A percentile compares a stretch with the other conserved stretches of the same genome.
These are phyloP conservation scores for Trichosporon coremiiforme DNA, from an alignment of 1,284 basidiomycete species.

Conservation along the genomic window DNA sequence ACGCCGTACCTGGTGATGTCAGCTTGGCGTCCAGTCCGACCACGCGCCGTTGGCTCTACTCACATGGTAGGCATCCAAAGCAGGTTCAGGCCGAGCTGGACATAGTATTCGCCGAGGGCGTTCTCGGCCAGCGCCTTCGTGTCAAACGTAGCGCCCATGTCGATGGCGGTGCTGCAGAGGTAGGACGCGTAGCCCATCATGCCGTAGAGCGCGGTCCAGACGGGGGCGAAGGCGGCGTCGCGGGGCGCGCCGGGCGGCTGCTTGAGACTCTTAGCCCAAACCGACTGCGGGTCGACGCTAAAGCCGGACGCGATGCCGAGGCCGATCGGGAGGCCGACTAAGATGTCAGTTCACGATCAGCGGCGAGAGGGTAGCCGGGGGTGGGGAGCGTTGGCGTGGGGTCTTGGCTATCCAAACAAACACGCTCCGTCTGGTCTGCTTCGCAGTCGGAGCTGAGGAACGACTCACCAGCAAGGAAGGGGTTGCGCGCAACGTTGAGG, in stretches of 20 bases:
- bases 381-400: too few relatives aligned
- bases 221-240: constrained; percentile 26
- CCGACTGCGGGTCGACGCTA: constrained; percentile 38
- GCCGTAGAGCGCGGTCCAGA: constrained; percentile 55
- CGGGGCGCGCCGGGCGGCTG: constrained; percentile 26
- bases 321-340: constrained; percentile 64
- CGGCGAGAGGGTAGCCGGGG: too few relatives aligned
- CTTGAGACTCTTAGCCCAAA: constrained; percentile 23
- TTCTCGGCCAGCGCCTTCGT: not conserved
- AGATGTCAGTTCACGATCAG: constrained; percentile 3
- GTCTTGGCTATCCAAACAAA: too few relatives aligned
- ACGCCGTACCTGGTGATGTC: not conserved
- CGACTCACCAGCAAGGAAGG: constrained; percentile 60
- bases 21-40: too few relatives aligned
- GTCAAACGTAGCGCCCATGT: constrained; percentile 40
- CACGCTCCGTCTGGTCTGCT: too few relatives aligned
- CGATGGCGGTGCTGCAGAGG: constrained; percentile 64
- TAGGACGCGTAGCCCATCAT: constrained; percentile 74
- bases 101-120: constrained; percentile 24
- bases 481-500: constrained; percentile 65
- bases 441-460: too few relatives aligned
- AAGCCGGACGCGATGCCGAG: constrained; percentile 64
- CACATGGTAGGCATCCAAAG: constrained; percentile 24
- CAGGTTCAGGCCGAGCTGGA: constrained; percentile 25
- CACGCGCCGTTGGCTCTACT: constrained; percentile 44